These are phyloP conservation scores for Colletotrichum tropicicola DNA, from an alignment of 2,329 filamentous ascomycete genomes.

Conservation along the genomic window DNA sequence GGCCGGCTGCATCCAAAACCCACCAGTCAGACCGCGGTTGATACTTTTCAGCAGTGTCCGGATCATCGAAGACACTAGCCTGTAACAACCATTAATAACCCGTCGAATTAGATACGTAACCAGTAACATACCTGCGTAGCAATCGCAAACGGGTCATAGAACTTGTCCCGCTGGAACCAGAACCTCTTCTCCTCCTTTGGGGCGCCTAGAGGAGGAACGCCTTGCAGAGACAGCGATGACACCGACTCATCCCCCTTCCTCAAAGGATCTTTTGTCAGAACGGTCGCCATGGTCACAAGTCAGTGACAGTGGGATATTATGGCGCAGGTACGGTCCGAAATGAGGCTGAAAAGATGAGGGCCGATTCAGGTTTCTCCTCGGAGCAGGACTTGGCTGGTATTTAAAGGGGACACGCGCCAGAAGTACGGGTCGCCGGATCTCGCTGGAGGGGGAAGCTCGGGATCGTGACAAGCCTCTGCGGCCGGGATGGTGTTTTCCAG, in stretches of 20 bases:
- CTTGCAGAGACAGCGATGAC: constrained; percentile 30
- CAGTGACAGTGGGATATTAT: not conserved
- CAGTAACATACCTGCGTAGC: constrained; percentile 39
- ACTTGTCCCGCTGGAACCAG: constrained; percentile 42
- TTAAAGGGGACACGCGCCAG: not conserved
- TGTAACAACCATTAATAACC: constrained; percentile 2
- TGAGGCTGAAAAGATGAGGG: not conserved
- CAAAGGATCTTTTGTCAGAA: constrained; percentile 22
- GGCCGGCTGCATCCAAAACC: not conserved
- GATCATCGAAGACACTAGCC: constrained; percentile 49
- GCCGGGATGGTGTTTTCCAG: no score
- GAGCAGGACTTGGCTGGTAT: not conserved
- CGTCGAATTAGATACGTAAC: no score
- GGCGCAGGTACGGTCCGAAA: not conserved
- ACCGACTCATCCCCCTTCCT: not conserved
- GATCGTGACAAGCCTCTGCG: no score
- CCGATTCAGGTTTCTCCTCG: not conserved
- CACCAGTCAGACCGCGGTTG: constrained; percentile 39
- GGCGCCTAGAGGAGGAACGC: constrained; percentile 36
- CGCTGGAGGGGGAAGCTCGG: not conserved
- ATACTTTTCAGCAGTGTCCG: constrained; percentile 44
- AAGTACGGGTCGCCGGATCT: constrained; percentile 6
- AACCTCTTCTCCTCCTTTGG: constrained; percentile 38
- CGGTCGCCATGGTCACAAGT: constrained; percentile 21
- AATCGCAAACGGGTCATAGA: constrained; percentile 40